A percentile compares a stretch with the other conserved stretches of the same genome.
Conservation (phyloP, 208 protist genomes). For the Leishmania lainsoni region DNA sequence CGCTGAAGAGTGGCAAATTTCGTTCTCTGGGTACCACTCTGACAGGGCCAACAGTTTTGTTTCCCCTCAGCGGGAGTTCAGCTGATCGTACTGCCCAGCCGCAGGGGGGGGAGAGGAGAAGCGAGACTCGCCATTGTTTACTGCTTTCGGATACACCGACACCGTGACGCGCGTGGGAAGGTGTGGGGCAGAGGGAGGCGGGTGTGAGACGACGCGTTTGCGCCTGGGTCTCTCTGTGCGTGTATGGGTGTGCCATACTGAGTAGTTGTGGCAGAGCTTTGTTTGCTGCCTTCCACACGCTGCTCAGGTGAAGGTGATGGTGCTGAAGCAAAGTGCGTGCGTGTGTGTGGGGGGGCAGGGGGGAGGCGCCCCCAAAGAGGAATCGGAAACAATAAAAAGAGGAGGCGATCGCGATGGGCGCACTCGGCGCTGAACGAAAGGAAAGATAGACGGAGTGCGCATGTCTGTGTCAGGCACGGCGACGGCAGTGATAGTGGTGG, state of each 20-base stretch:
- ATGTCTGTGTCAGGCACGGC: slow-evolving; percentile 9
- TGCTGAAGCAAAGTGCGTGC: not conserved
- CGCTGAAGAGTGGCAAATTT: no score
- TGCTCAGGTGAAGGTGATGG: not conserved
- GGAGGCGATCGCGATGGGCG: not conserved
- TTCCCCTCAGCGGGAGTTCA: no score
- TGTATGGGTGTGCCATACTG: not conserved
- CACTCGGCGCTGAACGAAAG: not conserved
- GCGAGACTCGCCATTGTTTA: not conserved
- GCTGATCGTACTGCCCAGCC: not conserved
- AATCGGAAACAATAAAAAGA: not conserved
- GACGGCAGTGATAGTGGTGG: not conserved
- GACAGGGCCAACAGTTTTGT: no score
- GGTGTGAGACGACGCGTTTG: not conserved
- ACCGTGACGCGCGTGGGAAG: not conserved
- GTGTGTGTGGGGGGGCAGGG: no score
- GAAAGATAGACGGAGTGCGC: slow-evolving; percentile 11
- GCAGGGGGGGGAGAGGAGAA: not conserved
- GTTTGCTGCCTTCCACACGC: not conserved
- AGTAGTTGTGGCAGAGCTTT: not conserved
- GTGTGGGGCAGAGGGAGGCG: not conserved
- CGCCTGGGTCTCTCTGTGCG: not conserved
- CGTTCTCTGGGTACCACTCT: no score
- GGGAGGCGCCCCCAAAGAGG: not conserved
- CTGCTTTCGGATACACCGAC: not conserved